Base-by-base conservation (phyloP, 2,329 filamentous ascomycete species). In the Alternaria brassicicola region DNA sequence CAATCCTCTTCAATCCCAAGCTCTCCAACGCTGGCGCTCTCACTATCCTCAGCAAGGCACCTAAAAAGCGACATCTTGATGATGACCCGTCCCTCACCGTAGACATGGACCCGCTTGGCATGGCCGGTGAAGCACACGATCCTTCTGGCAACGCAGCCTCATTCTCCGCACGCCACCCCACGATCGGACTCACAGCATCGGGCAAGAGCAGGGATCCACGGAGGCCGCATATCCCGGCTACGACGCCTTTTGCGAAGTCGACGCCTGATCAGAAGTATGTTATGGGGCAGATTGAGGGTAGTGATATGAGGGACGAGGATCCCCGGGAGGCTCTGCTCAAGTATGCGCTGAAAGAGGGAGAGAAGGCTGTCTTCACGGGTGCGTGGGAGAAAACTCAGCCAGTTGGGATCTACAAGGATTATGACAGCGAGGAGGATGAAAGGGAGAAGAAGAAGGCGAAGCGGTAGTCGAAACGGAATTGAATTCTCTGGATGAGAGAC, bases 291-390 rank as follows among this genome's bases (percentile, higher is more conserved):
- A 96, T 98, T 52, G 92, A 93, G 26, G 84, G 98, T 12, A 94
- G 92, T 62, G 89, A 87, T 62, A 96, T 99, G 92, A 84, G 96
- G 46, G 93, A 99, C 77, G 95, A 99, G 76, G 95, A 99, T 80
- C 95, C 95, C 0, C 84, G 95, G 63, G 95, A 97, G 78, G 95
- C 95, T 43, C 80, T 99, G 72, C 80, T 99, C 59, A 97, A 96
- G 80, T 99, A 98, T 82, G 94, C 93, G 35, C 92, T 96, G 54
- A 89, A 96, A 74, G 93, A 93, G 12, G 88, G 96, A 78, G 94
- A 92, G 74, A 93, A 98, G 74, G 94, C 93, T 0, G 85, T 97
- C 69, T 99, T 98, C 73, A 99, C 95, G 28, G 92, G 91, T 66
- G 95, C 93, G 15, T 99, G 93, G 91, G 90, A 90, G 73, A 85